Percentiles rank a stretch among this genome's conserved stretches.
Conservation (phyloP, 2,329 filamentous ascomycete genomes). For the Metarhizium rileyi region DNA sequence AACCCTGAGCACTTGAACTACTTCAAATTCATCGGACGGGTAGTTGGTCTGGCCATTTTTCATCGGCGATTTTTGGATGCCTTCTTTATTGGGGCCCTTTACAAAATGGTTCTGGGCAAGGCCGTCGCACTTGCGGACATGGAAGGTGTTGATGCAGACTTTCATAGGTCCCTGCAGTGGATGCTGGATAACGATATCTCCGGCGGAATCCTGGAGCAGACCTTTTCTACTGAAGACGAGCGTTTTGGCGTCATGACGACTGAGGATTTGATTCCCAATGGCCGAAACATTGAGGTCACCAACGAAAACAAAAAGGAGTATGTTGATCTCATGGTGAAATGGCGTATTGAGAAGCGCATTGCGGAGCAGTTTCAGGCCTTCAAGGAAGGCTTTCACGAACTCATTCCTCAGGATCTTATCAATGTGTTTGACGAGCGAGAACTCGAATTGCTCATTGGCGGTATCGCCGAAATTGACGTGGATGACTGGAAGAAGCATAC, state of each 20-base stretch:
- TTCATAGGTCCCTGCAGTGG: constrained; percentile 94
- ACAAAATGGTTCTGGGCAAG: constrained; percentile 98
- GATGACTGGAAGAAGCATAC: constrained; percentile 99
- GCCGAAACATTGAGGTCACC: constrained; percentile 87
- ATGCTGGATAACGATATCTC: constrained; percentile 95
- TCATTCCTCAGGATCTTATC: constrained; percentile 91
- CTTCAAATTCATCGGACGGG: constrained; percentile 98
- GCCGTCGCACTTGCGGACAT: constrained; percentile 86
- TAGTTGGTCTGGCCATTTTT: constrained; percentile 95
- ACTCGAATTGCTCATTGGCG: constrained; percentile 89
- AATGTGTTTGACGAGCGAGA: constrained; percentile 99
- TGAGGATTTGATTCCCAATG: constrained; percentile 85
- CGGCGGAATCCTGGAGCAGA: constrained; percentile 85
- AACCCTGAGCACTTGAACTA: constrained; percentile 99
- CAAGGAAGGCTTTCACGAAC: constrained; percentile 92
- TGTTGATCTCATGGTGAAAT: constrained; percentile 96
- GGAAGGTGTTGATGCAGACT: constrained; percentile 97
- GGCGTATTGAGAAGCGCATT: constrained; percentile 97
- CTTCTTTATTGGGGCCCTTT: constrained; percentile 97
- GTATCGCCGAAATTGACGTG: constrained; percentile 99
- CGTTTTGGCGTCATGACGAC: constrained; percentile 90
- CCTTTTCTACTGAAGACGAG: constrained; percentile 95
- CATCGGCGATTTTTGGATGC: constrained; percentile 94
- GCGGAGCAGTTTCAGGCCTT: constrained; percentile 98
- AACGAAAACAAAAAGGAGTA: constrained; percentile 99